Evolutionary conservation across 2,329 filamentous ascomycete species (phyloP).

Genomic region (Diaporthe sp.): DNA sequence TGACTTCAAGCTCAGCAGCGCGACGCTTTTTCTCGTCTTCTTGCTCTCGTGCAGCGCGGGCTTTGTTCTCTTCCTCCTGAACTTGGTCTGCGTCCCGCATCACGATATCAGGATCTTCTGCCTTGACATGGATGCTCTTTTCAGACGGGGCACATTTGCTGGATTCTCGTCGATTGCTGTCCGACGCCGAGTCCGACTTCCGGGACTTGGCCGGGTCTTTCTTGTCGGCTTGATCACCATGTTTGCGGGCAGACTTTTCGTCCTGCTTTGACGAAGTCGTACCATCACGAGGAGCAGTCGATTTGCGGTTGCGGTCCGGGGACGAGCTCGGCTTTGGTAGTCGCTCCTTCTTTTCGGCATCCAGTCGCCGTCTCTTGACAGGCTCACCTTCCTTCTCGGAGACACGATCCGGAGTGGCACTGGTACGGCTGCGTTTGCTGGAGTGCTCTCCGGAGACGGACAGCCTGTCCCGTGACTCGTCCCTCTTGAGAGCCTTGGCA

Average conservation of each 20-base stretch:
- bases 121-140: constrained; percentile 70
- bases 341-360: constrained; percentile 66
- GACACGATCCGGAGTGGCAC: constrained; percentile 69
- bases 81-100: constrained; percentile 63
- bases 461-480: constrained; percentile 70
- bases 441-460: constrained; percentile 65
- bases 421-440: constrained; percentile 71
- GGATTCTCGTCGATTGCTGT: constrained; percentile 58
- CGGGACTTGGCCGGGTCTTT: constrained; percentile 54
- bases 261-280: constrained; percentile 46
- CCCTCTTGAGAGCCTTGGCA: constrained; percentile 72
- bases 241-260: constrained; percentile 54
- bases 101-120: constrained; percentile 68
- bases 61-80: constrained; percentile 46
- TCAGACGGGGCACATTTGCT: constrained; percentile 59
- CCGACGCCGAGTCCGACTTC: constrained; percentile 52
- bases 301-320: constrained; percentile 62
- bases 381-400: constrained; percentile 69
- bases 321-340: constrained; percentile 59
- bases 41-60: constrained; percentile 47
- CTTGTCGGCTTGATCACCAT: constrained; percentile 60
- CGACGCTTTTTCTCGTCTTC: constrained; percentile 49
- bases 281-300: constrained; percentile 57
- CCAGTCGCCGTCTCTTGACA: constrained; percentile 70
- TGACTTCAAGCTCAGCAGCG: constrained; percentile 48